Base-by-base conservation (phyloP, 2,329 filamentous ascomycete species). In the Penicillium vulpinum region DNA sequence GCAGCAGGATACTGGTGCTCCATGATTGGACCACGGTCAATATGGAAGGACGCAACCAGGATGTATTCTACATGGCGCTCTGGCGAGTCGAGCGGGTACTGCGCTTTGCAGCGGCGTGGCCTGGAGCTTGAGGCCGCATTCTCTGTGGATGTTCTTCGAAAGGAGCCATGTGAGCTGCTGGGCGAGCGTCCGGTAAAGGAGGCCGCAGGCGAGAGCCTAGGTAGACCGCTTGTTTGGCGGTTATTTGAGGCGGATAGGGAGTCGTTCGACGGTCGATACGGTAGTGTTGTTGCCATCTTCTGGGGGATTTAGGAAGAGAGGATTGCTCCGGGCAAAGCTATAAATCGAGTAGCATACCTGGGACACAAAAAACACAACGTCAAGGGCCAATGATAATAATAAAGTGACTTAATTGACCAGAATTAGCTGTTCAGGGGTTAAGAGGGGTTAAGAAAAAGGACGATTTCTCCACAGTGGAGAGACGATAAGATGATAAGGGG, bases 61-160 rank as follows among this genome's bases (percentile, higher is more conserved):
- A 99, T 97, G 72, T 97, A 99, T 73, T 99, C 94, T 77, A 99
- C 94, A 88, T 99, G 94, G 69, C 94, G 95, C 73, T 97, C 89
- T 6, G 81, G 79, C 11, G 86, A 84, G 55, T 88, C 82, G n/a
- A 86, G 81, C 16, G 89, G 89, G 69, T 92, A 92, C 68, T 92
- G 89, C 21, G 89, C 89, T 55, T 85, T 87, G 70, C 88, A 75
- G 69, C 82, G 85, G 65, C 83, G 81, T 18, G 77, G 74, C 5
- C 81, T 71, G 26, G 56, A 80, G 53, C 80, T 79, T 35, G 79
- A 77, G 61, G 81, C 75, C 58, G 81, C 56, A 59, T 70, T 67
- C 28, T 69, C 68, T 4, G 69, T 65, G 7, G 77, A 80, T 40
- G 67, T 68, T 50, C 70, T 73, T 29, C 69, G 71, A 49, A 71